Evolutionary conservation across 345 rosid species (phyloP).

Genomic region (Linum tenue): DNA sequence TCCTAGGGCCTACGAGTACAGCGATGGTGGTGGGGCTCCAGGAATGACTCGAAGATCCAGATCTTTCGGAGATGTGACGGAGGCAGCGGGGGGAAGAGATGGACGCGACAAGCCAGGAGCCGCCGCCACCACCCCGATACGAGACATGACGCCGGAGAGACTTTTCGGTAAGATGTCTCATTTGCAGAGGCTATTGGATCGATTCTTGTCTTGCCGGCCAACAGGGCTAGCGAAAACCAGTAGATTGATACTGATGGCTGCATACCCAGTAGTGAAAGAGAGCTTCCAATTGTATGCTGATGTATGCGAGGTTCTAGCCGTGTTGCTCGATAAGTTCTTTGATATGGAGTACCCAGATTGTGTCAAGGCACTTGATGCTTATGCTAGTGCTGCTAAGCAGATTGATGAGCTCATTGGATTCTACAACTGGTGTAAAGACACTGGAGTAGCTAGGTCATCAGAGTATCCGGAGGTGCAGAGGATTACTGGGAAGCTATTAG

Average conservation of each 20-base stretch:
- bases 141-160: conserved; percentile 70
- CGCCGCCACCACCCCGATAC: conserved; percentile 43
- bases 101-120: conserved; percentile 27
- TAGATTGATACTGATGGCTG: conserved; percentile 63
- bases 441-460: conserved; percentile 67
- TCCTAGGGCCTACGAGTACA: conserved; percentile 39
- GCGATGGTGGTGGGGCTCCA: conserved; percentile 32
- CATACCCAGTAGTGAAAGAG: conserved; percentile 68
- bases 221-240: conserved; percentile 66
- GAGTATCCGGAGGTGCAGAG: conserved; percentile 95
- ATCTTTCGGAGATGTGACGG: conserved; percentile 72
- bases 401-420: conserved; percentile 67
- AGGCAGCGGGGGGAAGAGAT: conserved; percentile 30
- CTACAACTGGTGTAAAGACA: conserved; percentile 73
- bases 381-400: conserved; percentile 62
- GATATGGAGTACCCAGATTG: conserved; percentile 76
- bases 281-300: conserved; percentile 80
- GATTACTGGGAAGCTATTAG: conserved; percentile 67
- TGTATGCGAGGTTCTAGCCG: conserved; percentile 66
- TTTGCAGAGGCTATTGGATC: conserved; percentile 72
- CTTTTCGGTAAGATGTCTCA: conserved; percentile 78
- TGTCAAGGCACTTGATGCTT: conserved; percentile 77
- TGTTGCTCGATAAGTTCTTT: conserved; percentile 73
- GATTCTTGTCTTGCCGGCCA: conserved; percentile 75
- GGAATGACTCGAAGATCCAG: conserved; percentile 50